phyloP scores from a whole-genome alignment of 2,329 filamentous ascomycete species.

The Epichloe sylvatica region DNA sequence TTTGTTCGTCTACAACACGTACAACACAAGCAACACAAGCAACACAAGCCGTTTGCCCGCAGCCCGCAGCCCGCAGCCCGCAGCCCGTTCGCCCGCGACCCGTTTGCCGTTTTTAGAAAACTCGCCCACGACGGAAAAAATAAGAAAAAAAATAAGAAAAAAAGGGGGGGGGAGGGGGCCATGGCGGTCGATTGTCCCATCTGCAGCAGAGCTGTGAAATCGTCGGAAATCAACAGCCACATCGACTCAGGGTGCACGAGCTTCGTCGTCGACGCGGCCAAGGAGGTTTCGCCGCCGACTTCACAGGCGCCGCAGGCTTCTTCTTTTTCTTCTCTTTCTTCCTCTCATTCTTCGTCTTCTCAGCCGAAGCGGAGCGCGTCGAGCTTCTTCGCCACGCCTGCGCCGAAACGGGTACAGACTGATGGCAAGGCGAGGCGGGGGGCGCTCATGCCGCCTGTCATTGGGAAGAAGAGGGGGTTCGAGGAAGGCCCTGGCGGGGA shows the following conservation, averaged over 20 bases:
- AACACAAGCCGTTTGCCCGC: no score
- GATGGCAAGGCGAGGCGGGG: slow-evolving; percentile 22
- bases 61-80: no score
- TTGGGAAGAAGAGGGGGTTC: slow-evolving; percentile 36
- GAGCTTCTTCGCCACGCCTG: slow-evolving; percentile 48
- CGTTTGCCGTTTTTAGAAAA: no score
- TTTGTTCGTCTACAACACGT: no score
- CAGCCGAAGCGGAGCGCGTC: slow-evolving; percentile 42
- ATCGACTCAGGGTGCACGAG: slow-evolving; percentile 70
- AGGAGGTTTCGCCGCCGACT: slow-evolving; percentile 18
- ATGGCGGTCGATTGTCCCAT: slow-evolving; percentile 63
- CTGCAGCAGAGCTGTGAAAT: slow-evolving; percentile 59
- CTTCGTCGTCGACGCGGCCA: slow-evolving; percentile 42
- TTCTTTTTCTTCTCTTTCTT: no score
- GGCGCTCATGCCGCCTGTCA: slow-evolving; percentile 10
- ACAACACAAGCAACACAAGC: no score
- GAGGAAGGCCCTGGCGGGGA: slow-evolving; percentile 37
- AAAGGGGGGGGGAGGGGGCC: background rate
- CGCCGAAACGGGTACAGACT: slow-evolving; percentile 35
- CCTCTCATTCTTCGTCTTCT: slow-evolving; percentile 12
- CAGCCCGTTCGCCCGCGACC: no score
- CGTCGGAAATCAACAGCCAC: slow-evolving; percentile 72
- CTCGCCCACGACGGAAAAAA: no score
- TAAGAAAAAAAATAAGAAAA: background rate
- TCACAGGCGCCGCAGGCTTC: slow-evolving; percentile 7